Percentiles rank a stretch among this genome's conserved stretches.
Conservation (phyloP, 2,329 filamentous ascomycete species). For the Trichoderma pleuroti region DNA sequence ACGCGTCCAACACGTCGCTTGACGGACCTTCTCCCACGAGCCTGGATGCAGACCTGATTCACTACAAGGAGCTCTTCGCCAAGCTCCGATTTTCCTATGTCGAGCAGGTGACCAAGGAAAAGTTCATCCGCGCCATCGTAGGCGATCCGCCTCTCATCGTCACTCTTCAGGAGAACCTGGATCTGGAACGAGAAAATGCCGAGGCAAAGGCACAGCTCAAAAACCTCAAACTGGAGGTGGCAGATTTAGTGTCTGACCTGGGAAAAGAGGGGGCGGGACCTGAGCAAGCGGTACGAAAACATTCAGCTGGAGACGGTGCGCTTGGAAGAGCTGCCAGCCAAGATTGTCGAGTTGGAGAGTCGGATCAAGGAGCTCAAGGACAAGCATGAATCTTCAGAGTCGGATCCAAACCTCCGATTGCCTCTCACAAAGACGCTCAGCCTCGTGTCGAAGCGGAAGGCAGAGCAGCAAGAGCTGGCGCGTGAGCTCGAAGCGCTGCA, state of each 20-base stretch:
- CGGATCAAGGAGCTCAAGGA: slow-evolving; percentile 45
- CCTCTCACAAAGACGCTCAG: slow-evolving; percentile 56
- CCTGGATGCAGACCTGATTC: slow-evolving; percentile 76
- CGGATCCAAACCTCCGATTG: slow-evolving; percentile 48
- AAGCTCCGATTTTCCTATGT: slow-evolving; percentile 97
- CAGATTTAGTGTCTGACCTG: slow-evolving; percentile 67
- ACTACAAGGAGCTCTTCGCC: slow-evolving; percentile 93
- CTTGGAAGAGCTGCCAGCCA: slow-evolving; percentile 50
- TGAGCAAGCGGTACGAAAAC: slow-evolving; percentile 53
- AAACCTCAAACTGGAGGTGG: slow-evolving; percentile 74
- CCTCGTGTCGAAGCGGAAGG: slow-evolving; percentile 49
- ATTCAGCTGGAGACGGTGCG: slow-evolving; percentile 47
- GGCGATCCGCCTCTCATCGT: slow-evolving; percentile 86
- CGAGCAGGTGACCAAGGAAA: slow-evolving; percentile 97
- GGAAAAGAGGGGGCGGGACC: slow-evolving; percentile 58
- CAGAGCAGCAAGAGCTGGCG: slow-evolving; percentile 54
- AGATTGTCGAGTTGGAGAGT: slow-evolving; percentile 47
- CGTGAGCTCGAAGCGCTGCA: slow-evolving; percentile 62
- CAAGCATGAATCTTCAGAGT: slow-evolving; percentile 34
- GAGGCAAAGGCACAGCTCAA: slow-evolving; percentile 73
- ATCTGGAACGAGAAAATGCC: slow-evolving; percentile 66
- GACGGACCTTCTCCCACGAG: slow-evolving; percentile 70
- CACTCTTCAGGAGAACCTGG: slow-evolving; percentile 74
- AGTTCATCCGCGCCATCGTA: slow-evolving; percentile 89
- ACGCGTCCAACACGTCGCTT: slow-evolving; percentile 63